Evolutionary conservation across 306 rosid species (phyloP).

Genomic region (Glycine soja): DNA sequence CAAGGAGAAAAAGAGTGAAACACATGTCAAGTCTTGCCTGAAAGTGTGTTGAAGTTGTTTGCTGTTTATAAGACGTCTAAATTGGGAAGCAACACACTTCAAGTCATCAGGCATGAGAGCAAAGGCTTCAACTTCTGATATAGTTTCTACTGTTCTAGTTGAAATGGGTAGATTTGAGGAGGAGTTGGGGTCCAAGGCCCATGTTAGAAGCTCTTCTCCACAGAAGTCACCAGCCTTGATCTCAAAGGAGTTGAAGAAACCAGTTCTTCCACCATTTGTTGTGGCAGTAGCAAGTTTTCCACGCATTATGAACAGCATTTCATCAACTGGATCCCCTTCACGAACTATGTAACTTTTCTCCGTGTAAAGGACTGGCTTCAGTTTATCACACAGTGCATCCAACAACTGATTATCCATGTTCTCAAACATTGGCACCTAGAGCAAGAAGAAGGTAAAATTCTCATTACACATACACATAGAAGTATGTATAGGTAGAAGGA

Average conservation of each 20-base stretch:
- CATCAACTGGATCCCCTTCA: slow-evolving; percentile 94
- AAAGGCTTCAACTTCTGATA: slow-evolving; percentile 88
- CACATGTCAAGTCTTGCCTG: slow-evolving; percentile 61
- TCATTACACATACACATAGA: no score
- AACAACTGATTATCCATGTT: slow-evolving; percentile 71
- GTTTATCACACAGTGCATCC: slow-evolving; percentile 78
- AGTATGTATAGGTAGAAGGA: not conserved
- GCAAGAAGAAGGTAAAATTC: not conserved
- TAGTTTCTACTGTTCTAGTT: slow-evolving; percentile 73
- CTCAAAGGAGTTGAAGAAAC: slow-evolving; percentile 62
- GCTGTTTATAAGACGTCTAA: slow-evolving; percentile 69
- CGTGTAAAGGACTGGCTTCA: slow-evolving; percentile 81
- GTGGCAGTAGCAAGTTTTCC: slow-evolving; percentile 68
- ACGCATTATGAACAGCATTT: slow-evolving; percentile 87
- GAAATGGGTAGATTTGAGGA: slow-evolving; percentile 75
- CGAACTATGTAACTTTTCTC: slow-evolving; percentile 65
- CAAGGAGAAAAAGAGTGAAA: not conserved
- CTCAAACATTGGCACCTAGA: slow-evolving; percentile 79
- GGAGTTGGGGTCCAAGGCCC: slow-evolving; percentile 82
- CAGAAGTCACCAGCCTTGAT: slow-evolving; percentile 89
- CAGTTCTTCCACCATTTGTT: slow-evolving; percentile 80
- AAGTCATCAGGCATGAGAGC: slow-evolving; percentile 80
- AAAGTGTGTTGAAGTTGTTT: slow-evolving; percentile 72
- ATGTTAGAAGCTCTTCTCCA: slow-evolving; percentile 94
- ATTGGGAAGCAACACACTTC: slow-evolving; percentile 76